Percentiles rank a stretch among this genome's conserved stretches.
Evolutionary conservation across 129 eudicot genomes (phyloP).

Genomic region (Lonicera japonica): DNA sequence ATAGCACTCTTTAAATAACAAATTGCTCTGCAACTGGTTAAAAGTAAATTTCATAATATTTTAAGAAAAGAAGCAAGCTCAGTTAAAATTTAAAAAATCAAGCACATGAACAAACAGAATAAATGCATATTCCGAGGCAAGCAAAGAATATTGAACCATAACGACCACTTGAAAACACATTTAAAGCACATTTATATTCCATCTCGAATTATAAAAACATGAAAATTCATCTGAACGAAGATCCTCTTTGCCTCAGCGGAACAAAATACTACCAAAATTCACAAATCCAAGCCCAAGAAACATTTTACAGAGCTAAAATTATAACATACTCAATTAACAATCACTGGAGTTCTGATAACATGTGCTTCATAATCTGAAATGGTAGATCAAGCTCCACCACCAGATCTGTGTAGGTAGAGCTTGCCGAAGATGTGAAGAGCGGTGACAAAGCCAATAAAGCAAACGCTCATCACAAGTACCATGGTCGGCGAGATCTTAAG

Average conservation of each 20-base stretch:
- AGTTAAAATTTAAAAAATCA: no score
- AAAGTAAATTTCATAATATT: no score
- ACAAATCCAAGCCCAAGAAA: constrained; percentile 3
- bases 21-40: no score
- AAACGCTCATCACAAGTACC: constrained; percentile 71
- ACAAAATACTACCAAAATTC: neutral
- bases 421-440: constrained; percentile 79
- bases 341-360: constrained; percentile 6
- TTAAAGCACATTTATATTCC: neutral
- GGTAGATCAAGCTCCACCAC: no score
- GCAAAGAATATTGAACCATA: neutral
- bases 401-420: constrained; percentile 51
- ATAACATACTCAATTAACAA: neutral
- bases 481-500: constrained; percentile 67
- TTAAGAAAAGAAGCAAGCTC: no score
- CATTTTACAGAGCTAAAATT: constrained; percentile 14
- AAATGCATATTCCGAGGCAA: no score
- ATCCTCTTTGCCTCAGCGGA: neutral
- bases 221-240: neutral
- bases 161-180: neutral
- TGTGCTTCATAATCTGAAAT: constrained; percentile 10
- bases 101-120: no score
- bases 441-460: constrained; percentile 72
- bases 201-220: neutral
- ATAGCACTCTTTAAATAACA: no score